Evolutionary conservation across 495 filamentous ascomycete species (phyloP).

Genomic region (Cercophora samala): DNA sequence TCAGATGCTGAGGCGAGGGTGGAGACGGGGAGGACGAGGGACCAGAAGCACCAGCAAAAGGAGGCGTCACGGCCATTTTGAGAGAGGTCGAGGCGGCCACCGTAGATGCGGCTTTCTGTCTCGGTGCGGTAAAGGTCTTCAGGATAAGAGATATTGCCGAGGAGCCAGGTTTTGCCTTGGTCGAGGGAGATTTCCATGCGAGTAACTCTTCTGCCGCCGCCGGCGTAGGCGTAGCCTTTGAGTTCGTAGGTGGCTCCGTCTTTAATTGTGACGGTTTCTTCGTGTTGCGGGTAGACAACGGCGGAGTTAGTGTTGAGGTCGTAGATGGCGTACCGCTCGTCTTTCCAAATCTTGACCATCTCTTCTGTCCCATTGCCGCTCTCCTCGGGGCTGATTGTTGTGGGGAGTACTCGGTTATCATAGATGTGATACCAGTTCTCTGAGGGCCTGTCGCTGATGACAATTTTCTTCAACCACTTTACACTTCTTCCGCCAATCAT

Average conservation of each 20-base stretch:
- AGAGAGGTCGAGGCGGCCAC: constrained; percentile 75
- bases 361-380: constrained; percentile 47
- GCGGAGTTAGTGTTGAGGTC: constrained; percentile 89
- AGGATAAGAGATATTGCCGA: constrained; percentile 78
- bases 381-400: constrained; percentile 81
- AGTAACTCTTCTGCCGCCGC: constrained; percentile 81
- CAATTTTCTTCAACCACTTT: constrained; percentile 88
- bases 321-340: constrained; percentile 93
- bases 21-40: constrained; percentile 61
- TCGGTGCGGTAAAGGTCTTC: constrained; percentile 82
- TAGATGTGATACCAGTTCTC: constrained; percentile 98
- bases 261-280: constrained; percentile 55
- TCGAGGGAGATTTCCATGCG: constrained; percentile 84
- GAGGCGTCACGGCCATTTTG: constrained; percentile 64
- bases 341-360: constrained; percentile 77
- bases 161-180: constrained; percentile 74
- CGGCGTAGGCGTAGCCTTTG: constrained; percentile 85
- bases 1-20: constrained; percentile 64
- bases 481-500: constrained; percentile 94
- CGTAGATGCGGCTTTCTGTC: constrained; percentile 61
- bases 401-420: constrained; percentile 89
- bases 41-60: constrained; percentile 97
- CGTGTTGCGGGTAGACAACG: constrained; percentile 75
- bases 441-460: constrained; percentile 73
- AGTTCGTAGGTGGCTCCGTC: constrained; percentile 54